Conservation (phyloP, 179 eudicot genomes). For the Beta macrorhiza region DNA sequence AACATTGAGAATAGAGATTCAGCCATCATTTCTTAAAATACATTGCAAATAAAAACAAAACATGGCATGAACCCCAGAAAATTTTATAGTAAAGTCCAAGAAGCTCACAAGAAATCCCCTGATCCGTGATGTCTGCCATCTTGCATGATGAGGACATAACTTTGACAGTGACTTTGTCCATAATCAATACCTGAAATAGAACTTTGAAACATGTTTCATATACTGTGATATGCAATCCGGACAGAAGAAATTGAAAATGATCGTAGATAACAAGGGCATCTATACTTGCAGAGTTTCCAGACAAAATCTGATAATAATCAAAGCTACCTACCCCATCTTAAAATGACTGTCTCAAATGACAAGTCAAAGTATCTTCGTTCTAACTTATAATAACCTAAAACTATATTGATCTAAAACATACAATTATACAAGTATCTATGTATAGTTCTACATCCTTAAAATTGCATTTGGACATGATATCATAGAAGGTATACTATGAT, state of each 20-base stretch:
- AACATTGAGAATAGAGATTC: too few species aligned
- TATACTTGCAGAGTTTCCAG: background rate
- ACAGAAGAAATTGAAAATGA: background rate
- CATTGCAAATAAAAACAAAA: too few species aligned
- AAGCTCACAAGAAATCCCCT: conserved; percentile 86
- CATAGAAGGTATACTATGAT: background rate
- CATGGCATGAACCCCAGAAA: background rate
- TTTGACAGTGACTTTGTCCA: conserved; percentile 94
- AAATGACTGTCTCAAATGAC: background rate
- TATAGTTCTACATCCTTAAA: too few species aligned
- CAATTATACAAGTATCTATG: background rate
- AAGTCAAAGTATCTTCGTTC: background rate
- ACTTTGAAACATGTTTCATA: background rate
- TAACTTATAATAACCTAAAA: background rate
- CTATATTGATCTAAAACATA: background rate
- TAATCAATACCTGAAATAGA: conserved; percentile 74
- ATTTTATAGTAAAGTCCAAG: conserved; percentile 3
- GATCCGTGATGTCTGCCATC: conserved; percentile 97
- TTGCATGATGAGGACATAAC: conserved; percentile 96
- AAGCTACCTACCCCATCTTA: background rate
- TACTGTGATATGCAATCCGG: background rate
- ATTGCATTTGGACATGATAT: too few species aligned
- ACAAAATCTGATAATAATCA: background rate
- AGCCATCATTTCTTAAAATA: too few species aligned
- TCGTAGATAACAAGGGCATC: conserved; percentile 4